Base-by-base conservation (phyloP, 2,329 filamentous ascomycete genomes). In the Aspergillus amoenus region DNA sequence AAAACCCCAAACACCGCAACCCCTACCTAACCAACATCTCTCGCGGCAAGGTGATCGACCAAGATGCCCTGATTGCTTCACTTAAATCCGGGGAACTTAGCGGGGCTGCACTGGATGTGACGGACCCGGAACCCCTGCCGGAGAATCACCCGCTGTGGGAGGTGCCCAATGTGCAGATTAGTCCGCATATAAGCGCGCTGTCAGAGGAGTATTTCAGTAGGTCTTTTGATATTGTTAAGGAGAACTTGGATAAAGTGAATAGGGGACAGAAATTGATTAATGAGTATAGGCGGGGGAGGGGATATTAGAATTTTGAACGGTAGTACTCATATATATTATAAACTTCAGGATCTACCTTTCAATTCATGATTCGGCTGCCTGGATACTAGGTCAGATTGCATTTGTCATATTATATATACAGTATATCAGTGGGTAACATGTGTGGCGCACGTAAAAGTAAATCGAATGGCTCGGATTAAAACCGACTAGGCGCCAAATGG, bases 111-210 rank as follows among this genome's bases (percentile, higher is more conserved):
- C 73, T 93, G 41, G 90, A 93, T 68, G 90, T 93, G 1, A 89
- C 89, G 2, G 89, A 93, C 59, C 90, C 90, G 0, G 90, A 93
- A 71, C 90, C 90, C 0, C 70, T 93, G 61, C 88, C 89, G 0
- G 73, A 79, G 2, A 83, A 87, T 4, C 84, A 89, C 67, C 81
- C 84, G 61, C 74, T 93, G 50, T 93, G 89, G 89, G 81, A 78
- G 24, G 78, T 87, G 13, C 83, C 84, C 58, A 91, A 92, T 70
- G 78, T 88, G 15, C 82, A 88, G 51, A 82, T 93, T 45, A 88
- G 85, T 61, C 86, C 86, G 58, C 87, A 90, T 78, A 75, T 88
- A 3, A 87, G 82, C 71, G 81, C 81, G 0, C 61, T 76, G 42
- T 82, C 82, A 1, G 73, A 70, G 24, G 79, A 79, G 56, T 89